Conservation (phyloP, 257 asterid species). For the Perilla frutescens region DNA sequence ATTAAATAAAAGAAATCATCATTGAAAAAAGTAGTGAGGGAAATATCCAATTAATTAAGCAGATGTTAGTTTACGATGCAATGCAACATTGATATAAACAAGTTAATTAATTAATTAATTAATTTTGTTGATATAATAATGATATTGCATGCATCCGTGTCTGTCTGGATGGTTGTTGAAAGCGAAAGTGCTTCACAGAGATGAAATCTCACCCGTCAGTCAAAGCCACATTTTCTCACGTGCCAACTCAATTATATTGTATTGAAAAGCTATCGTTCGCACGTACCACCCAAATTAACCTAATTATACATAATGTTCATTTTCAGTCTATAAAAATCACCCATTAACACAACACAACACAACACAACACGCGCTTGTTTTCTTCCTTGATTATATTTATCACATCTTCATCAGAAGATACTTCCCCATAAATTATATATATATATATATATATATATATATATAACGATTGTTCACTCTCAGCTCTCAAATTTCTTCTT, state of each 20-base stretch:
- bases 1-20: no score
- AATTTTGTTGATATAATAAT: not conserved
- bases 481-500: no score
- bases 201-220: conserved; percentile 40
- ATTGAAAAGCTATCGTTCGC: not conserved
- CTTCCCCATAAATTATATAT: no score
- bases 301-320: not conserved
- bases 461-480: no score
- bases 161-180: conserved; percentile 37
- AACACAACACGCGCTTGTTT: not conserved
- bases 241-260: conserved; percentile 18
- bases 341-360: conserved; percentile 18
- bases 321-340: conserved; percentile 32
- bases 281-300: conserved; percentile 34
- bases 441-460: no score
- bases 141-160: not conserved
- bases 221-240: conserved; percentile 19
- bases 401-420: no score
- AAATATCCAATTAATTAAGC: no score
- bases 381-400: no score
- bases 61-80: no score
- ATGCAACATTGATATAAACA: no score
- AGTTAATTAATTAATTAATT: not conserved
- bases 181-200: conserved; percentile 7
- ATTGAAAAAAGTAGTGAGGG: no score